phyloP scores from a whole-genome alignment of 2,329 filamentous ascomycete species.

The Coniochaeta sp. region DNA sequence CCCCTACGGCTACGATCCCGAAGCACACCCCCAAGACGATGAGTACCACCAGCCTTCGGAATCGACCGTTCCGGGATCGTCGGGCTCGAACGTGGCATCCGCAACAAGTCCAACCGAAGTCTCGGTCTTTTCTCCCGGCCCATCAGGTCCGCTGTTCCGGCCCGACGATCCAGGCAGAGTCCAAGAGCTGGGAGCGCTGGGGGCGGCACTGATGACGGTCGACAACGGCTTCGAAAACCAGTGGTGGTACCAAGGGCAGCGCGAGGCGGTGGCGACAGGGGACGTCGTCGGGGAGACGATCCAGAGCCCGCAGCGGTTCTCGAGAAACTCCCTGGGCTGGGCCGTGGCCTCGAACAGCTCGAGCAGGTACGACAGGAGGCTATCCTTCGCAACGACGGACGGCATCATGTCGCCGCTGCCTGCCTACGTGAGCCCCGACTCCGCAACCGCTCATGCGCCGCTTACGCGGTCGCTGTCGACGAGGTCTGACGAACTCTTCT shows the following conservation, averaged over 20 bases:
- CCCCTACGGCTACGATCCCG: conserved; percentile 21
- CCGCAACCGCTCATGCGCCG: conserved; percentile 10
- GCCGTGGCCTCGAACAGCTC: conserved; percentile 10
- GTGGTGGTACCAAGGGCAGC: conserved; percentile 45
- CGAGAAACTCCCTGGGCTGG: conserved; percentile 19
- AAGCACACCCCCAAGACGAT: conserved; percentile 19
- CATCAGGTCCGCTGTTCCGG: conserved; percentile 2
- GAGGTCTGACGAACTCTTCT: conserved; percentile 33
- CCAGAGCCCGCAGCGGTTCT: conserved; percentile 4
- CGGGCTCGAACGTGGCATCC: background rate
- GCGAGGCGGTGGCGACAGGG: conserved; percentile 14
- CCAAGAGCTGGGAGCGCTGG: conserved; percentile 38
- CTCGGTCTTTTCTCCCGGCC: conserved; percentile 14
- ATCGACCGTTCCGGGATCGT: conserved; percentile 4
- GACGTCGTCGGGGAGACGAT: background rate
- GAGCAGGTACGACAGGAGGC: background rate
- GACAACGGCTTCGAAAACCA: conserved; percentile 52
- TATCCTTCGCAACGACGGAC: conserved; percentile 5
- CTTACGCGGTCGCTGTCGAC: conserved; percentile 28
- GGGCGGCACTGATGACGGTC: conserved; percentile 46
- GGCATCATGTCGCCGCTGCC: conserved; percentile 29
- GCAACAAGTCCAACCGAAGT: conserved; percentile 3
- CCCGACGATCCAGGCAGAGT: conserved; percentile 24
- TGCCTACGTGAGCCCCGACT: conserved; percentile 17
- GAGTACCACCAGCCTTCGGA: conserved; percentile 8